phyloP scores from a whole-genome alignment of 2,329 filamentous ascomycete species.

The Penicillium sclerotigenum region DNA sequence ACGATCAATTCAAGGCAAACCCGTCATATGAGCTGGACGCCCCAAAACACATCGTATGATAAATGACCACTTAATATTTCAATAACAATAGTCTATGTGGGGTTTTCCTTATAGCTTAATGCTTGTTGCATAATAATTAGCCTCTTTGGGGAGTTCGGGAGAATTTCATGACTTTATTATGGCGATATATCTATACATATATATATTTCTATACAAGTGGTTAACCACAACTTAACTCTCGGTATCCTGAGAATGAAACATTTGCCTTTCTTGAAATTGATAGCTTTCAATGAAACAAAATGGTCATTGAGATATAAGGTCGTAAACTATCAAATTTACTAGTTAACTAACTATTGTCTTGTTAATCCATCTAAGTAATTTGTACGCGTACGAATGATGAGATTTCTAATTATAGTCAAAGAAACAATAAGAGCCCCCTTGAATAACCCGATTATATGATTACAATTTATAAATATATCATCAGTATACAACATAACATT shows the following conservation, averaged over 20 bases:
- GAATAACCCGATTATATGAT: neutral
- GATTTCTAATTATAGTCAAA: neutral
- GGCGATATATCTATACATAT: neutral
- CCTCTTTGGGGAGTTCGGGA: neutral
- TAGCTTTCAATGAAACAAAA: too few relatives aligned
- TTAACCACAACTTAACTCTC: too few relatives aligned
- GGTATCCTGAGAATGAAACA: too few relatives aligned
- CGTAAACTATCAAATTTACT: too few relatives aligned
- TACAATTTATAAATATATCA: neutral
- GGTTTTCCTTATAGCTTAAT: neutral
- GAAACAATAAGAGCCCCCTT: neutral
- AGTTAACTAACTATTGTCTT: too few relatives aligned
- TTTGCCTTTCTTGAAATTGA: too few relatives aligned
- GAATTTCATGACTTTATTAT: neutral
- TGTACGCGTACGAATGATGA: neutral
- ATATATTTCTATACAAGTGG: too few relatives aligned
- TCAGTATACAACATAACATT: too few relatives aligned
- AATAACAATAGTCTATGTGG: neutral
- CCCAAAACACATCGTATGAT: neutral
- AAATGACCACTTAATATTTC: neutral
- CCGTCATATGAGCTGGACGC: neutral
- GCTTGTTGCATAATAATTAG: neutral
- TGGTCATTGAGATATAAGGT: too few relatives aligned
- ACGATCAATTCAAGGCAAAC: too few relatives aligned
- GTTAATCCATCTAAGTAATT: neutral